Conservation (phyloP, 805 yeast species). For the Yamadazyma sp. region DNA sequence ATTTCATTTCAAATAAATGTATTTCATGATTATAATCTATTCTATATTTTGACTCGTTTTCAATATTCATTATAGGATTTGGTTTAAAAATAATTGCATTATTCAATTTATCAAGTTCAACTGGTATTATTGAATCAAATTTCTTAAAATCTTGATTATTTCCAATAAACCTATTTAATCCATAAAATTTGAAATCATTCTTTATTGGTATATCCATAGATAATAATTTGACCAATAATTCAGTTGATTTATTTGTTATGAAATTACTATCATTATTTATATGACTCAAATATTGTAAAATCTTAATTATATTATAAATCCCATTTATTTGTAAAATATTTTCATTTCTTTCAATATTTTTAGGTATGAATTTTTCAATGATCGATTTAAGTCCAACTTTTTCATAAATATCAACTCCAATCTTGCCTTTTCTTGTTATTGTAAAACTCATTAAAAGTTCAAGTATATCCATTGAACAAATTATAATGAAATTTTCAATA, state of each 20-base stretch:
- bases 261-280: conserved; percentile 14
- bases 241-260: conserved; percentile 15
- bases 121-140: conserved; percentile 43
- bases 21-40: conserved; percentile 32
- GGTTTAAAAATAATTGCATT: conserved; percentile 23
- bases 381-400: conserved; percentile 16
- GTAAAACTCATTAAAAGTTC: conserved; percentile 38
- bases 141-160: conserved; percentile 43
- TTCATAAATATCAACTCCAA: conserved; percentile 3
- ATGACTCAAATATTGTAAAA: conserved; percentile 43
- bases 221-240: conserved; percentile 32
- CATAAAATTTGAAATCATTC: conserved; percentile 45
- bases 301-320: conserved; percentile 51
- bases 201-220: conserved; percentile 40
- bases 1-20: conserved; percentile 41
- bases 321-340: conserved; percentile 44
- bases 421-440: conserved; percentile 1
- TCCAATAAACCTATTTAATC: conserved; percentile 54
- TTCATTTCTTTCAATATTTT: conserved; percentile 42
- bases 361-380: conserved; percentile 43
- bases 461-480: conserved; percentile 53
- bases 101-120: conserved; percentile 18
- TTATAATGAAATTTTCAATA: conserved; percentile 48
- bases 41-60: not conserved
- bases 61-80: conserved; percentile 21